phyloP scores from a whole-genome alignment of 1,284 basidiomycete genomes.

The Boletus mariae region DNA sequence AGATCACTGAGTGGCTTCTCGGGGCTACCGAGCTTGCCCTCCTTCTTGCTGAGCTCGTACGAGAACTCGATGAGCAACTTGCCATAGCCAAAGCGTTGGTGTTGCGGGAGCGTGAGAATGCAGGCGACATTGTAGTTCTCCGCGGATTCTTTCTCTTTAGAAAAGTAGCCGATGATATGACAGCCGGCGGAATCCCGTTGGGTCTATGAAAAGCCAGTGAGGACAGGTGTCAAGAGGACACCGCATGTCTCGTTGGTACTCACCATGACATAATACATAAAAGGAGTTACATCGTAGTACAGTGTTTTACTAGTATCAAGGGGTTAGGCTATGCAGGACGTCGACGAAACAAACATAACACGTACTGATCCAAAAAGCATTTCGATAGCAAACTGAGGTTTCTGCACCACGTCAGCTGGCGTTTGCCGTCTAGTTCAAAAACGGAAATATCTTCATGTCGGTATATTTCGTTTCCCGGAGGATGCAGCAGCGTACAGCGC shows the following conservation, averaged over 20 bases:
- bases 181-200: constrained; percentile 88
- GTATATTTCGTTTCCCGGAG: constrained; percentile 99
- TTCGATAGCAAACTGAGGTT: constrained; percentile 96
- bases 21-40: constrained; percentile 92
- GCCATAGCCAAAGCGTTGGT: constrained; percentile 95
- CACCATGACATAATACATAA: constrained; percentile 99
- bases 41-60: constrained; percentile 96
- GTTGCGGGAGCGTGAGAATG: constrained; percentile 96
- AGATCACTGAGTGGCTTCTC: constrained; percentile 98
- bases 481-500: constrained; percentile 92
- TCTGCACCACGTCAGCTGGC: constrained; percentile 95
- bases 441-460: constrained; percentile 95
- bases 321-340: neutral
- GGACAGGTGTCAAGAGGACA: no score
- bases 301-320: constrained; percentile 81
- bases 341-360: constrained; percentile 20
- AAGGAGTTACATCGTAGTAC: constrained; percentile 99
- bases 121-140: constrained; percentile 99
- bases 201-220: constrained; percentile 43
- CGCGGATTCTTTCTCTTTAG: constrained; percentile 97
- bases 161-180: constrained; percentile 97
- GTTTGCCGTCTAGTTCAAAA: constrained; percentile 97
- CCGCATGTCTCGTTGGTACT: constrained; percentile 17
- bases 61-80: constrained; percentile 97
- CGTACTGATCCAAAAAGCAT: constrained; percentile 96